Conservation (phyloP, 2,329 filamentous ascomycete species). For the Chaetomium olivaceum region DNA sequence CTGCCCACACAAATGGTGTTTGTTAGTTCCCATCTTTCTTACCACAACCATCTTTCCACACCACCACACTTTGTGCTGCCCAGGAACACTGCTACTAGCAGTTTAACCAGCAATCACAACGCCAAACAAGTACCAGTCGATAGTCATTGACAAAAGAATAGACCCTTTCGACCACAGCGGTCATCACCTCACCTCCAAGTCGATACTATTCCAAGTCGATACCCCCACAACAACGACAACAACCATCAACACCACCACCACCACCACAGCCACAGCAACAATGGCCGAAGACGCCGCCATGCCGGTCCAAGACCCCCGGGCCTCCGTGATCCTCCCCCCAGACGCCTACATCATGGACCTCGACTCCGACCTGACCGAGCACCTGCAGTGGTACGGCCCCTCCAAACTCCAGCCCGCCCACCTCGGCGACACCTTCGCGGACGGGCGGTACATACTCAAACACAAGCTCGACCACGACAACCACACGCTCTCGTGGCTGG, state of each 20-base stretch:
- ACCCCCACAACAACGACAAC: too few relatives aligned
- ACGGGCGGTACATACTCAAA: neutral
- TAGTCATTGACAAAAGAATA: too few relatives aligned
- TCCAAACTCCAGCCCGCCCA: conserved; percentile 2
- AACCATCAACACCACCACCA: too few relatives aligned
- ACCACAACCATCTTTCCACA: too few relatives aligned
- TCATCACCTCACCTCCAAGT: too few relatives aligned
- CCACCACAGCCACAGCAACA: neutral
- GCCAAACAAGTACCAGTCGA: neutral
- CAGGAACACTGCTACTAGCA: neutral
- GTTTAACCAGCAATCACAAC: neutral
- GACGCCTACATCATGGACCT: neutral
- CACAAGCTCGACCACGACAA: conserved; percentile 8
- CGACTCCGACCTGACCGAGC: neutral
- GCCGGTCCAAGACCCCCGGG: too few relatives aligned
- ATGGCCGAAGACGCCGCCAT: neutral
- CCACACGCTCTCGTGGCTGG: conserved; percentile 10
- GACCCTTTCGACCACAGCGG: too few relatives aligned
- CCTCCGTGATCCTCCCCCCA: neutral
- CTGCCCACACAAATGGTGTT: too few relatives aligned
- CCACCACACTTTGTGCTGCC: too few relatives aligned
- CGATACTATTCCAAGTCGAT: too few relatives aligned
- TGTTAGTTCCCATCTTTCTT: too few relatives aligned
- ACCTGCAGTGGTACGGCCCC: neutral
- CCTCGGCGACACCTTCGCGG: neutral